Evolutionary conservation across 257 asterid genomes (phyloP).

Genomic region (Nicotiana sylvestris): DNA sequence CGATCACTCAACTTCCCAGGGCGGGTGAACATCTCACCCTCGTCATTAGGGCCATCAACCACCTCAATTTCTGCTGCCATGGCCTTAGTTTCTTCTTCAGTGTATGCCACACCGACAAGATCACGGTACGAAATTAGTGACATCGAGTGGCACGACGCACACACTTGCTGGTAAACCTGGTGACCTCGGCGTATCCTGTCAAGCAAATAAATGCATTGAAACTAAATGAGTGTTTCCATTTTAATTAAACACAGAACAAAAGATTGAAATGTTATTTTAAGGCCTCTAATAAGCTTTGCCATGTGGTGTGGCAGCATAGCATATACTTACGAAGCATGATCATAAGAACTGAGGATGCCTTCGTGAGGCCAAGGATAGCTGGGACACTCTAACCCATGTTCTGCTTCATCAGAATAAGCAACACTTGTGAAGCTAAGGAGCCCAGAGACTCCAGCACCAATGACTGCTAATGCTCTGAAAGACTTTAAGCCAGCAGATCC

Average conservation of each 20-base stretch:
- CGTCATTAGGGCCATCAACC: conserved; percentile 74
- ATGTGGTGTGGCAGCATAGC: neutral
- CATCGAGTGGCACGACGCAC: conserved; percentile 85
- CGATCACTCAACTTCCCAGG: conserved; percentile 76
- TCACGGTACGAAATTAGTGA: conserved; percentile 71
- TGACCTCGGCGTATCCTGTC: conserved; percentile 69
- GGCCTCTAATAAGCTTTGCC: neutral
- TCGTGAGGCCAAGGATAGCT: conserved; percentile 67
- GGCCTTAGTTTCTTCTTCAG: conserved; percentile 74
- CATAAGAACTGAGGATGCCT: conserved; percentile 61
- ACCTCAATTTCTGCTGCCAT: conserved; percentile 85
- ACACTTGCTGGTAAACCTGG: conserved; percentile 66
- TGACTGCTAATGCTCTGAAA: conserved; percentile 33
- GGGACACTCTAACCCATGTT: conserved; percentile 56
- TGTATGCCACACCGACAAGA: conserved; percentile 78
- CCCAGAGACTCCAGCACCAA: conserved; percentile 60
- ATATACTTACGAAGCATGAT: conserved; percentile 62
- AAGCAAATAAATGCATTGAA: neutral
- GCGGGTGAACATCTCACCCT: conserved; percentile 73
- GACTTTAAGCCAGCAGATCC: conserved; percentile 33
- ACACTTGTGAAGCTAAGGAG: conserved; percentile 42
- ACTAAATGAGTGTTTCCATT: neutral
- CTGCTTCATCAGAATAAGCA: conserved; percentile 58
- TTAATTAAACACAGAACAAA: neutral
- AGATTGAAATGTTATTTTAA: neutral